Base-by-base conservation (phyloP, 306 rosid species). In the Pueraria montana region DNA sequence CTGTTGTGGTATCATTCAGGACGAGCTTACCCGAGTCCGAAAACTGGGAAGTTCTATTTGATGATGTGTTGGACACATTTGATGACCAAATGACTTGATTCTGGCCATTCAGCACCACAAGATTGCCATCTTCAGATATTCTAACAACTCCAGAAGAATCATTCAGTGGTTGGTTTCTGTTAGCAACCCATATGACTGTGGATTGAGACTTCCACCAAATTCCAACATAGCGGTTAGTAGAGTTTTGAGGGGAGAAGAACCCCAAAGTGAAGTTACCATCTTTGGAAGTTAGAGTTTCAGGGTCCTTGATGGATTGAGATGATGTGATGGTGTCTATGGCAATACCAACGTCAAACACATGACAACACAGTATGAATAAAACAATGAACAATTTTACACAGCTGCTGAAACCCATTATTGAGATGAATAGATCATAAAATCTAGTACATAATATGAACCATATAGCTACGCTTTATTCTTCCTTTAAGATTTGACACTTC, bases 21-120 rank as follows among this genome's bases (percentile, higher is more conserved):
- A 83, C 84, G 4, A 88, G 84, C 14, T 84, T 84, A 20, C 92
- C 87, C 0, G 65, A 65, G 40, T 85, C 87, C 23, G 46, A 52
- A 34, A 87, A 69, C 32, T 68, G 3, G 48, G 2, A 67, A 75
- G 3, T 76, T 3, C 67, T 43, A 4, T 56, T 84, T 5, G 8
- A 4, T 2, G 23, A 17, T 2, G 69, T 8, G 23, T 56, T 76
- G 36, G 86, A 32, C 11, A 82, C 65, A 21, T 53, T 62, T 5
- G 90, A 45, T 42, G 87, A 79, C 90, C 92, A 84, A 23, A 84
- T 4, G 7, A 80, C 26, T 1, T 18, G 64, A 0, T 79, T 34
- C 49, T 66, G 42, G 50, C 84, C 89, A 78, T 86, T 67, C 2
- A 88, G 14, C 18, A 88, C 55, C 23, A 2, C 46, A 64, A 64